These are phyloP conservation scores for Passiflora organensis DNA, from an alignment of 345 rosid species.

Conservation along the genomic window DNA sequence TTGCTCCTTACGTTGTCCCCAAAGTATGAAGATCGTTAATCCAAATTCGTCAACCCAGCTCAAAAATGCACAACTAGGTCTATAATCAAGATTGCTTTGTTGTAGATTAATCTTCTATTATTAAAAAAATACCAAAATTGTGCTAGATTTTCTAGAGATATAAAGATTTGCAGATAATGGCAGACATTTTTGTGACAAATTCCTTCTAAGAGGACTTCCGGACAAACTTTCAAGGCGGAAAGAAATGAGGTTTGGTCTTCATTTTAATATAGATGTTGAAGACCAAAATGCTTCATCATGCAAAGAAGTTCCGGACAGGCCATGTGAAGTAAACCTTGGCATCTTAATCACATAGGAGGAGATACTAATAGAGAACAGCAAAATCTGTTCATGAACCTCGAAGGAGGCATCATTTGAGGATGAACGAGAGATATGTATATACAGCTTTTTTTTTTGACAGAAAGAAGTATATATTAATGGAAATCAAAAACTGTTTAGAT, in stretches of 20 bases:
- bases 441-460: not conserved
- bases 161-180: not conserved
- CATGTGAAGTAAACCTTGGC: constrained; percentile 19
- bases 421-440: not conserved
- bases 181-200: constrained; percentile 6
- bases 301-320: constrained; percentile 18
- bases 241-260: not conserved
- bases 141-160: not conserved
- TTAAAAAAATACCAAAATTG: too few species aligned
- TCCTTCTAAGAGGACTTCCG: constrained; percentile 5
- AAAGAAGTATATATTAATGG: too few species aligned
- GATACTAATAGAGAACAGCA: constrained; percentile 1
- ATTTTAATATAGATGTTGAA: constrained; percentile 13
- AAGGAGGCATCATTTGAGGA: not conserved
- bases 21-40: not conserved
- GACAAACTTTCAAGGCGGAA: not conserved
- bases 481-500: too few species aligned
- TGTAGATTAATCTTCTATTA: too few species aligned
- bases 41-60: not conserved
- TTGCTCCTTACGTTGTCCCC: not conserved
- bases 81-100: too few species aligned
- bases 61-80: not conserved
- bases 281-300: constrained; percentile 17
- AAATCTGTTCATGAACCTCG: constrained; percentile 10
- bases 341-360: constrained; percentile 1